Conservation (phyloP, 495 filamentous ascomycete genomes). For the Cercophora sp. region DNA sequence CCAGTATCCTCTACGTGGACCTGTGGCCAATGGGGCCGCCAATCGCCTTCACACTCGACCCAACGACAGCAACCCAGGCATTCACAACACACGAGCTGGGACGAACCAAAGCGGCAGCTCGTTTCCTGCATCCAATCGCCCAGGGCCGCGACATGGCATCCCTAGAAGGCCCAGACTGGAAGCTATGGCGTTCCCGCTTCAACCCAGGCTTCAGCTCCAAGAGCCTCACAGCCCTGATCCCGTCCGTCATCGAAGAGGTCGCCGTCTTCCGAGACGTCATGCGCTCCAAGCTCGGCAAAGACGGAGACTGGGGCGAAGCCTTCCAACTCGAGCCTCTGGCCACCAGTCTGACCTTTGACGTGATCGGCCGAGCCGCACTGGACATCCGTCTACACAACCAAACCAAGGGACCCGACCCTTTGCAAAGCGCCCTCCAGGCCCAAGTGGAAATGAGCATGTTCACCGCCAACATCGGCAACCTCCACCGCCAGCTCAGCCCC, state of each 20-base stretch:
- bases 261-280: constrained; percentile 21
- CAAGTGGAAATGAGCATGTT: neutral
- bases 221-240: constrained; percentile 29
- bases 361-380: neutral
- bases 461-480: neutral
- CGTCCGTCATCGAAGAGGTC: constrained; percentile 26
- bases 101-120: neutral
- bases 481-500: neutral
- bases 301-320: constrained; percentile 23
- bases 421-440: neutral
- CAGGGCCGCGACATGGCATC: constrained; percentile 27
- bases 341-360: neutral
- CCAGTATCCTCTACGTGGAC: constrained; percentile 40
- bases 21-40: constrained; percentile 38
- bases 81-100: constrained; percentile 11
- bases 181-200: constrained; percentile 34
- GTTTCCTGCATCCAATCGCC: constrained; percentile 24
- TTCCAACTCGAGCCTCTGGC: constrained; percentile 18
- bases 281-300: constrained; percentile 13
- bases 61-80: constrained; percentile 28
- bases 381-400: neutral
- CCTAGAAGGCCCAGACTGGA: constrained; percentile 32
- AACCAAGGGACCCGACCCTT: neutral
- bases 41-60: constrained; percentile 26
- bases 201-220: constrained; percentile 38